These are phyloP conservation scores for Parietichytrium sp. DNA, from an alignment of 108 stramenopile species.

Conservation along the genomic window DNA sequence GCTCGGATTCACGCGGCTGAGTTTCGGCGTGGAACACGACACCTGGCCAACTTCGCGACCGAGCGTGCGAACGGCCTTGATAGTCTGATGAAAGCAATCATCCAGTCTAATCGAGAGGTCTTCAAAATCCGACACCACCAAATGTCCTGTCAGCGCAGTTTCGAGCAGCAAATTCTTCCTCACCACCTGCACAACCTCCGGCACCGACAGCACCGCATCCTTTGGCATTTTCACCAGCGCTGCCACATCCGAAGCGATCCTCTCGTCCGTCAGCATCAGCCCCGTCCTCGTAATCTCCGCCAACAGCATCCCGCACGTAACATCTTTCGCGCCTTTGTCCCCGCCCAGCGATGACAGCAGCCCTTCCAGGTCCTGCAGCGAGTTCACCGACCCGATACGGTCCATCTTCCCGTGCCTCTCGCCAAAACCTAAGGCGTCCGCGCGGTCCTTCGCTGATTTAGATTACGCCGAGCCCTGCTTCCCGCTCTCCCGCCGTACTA, in stretches of 20 bases:
- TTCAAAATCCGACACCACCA: not conserved
- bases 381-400: too few relatives aligned
- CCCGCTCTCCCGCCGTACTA: too few relatives aligned
- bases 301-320: too few relatives aligned
- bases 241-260: not conserved
- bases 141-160: not conserved
- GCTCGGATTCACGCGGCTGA: constrained; percentile 4
- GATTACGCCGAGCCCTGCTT: too few relatives aligned
- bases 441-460: too few relatives aligned
- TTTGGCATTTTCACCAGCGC: not conserved
- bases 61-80: not conserved
- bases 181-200: not conserved
- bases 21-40: not conserved
- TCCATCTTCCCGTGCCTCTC: too few relatives aligned
- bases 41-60: constrained; percentile 4
- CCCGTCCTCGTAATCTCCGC: too few relatives aligned
- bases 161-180: not conserved
- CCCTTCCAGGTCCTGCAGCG: too few relatives aligned
- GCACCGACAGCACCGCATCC: not conserved
- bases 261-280: not conserved
- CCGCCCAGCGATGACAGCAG: too few relatives aligned
- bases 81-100: constrained; percentile 3
- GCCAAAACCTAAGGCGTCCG: too few relatives aligned
- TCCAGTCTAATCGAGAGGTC: not conserved
- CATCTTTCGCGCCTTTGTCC: too few relatives aligned